Conservation (phyloP, 1,284 basidiomycete species). For the Cerioporus squamosus region DNA sequence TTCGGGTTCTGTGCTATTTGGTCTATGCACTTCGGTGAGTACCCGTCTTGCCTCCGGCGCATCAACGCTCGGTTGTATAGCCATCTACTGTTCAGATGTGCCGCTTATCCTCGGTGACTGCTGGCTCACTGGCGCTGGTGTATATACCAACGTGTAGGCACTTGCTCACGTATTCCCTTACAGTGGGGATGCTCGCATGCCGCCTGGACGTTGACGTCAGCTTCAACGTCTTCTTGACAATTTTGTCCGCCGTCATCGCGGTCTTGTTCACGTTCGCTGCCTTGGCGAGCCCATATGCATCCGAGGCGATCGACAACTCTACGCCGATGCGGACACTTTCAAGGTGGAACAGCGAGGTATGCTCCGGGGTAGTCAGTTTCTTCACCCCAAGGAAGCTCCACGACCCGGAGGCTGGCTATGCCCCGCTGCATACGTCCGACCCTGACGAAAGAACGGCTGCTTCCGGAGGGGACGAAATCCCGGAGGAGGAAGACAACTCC, state of each 20-base stretch:
- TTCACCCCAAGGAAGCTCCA: neutral
- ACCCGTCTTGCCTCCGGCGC: too few relatives aligned
- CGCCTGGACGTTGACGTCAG: constrained; percentile 32
- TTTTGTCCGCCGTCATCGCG: constrained; percentile 36
- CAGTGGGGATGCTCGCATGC: constrained; percentile 39
- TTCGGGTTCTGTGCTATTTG: constrained; percentile 38
- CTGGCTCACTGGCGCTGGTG: too few relatives aligned
- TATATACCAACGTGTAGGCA: too few relatives aligned
- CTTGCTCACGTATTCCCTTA: neutral
- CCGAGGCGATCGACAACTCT: constrained; percentile 28
- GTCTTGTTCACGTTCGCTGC: constrained; percentile 35
- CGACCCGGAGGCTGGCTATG: constrained; percentile 14
- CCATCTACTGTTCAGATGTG: neutral
- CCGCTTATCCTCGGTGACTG: neutral
- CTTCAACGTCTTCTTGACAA: constrained; percentile 31
- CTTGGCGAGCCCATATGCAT: constrained; percentile 29
- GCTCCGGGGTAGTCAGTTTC: constrained; percentile 1
- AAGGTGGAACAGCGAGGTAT: constrained; percentile 9
- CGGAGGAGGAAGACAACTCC: constrained; percentile 2
- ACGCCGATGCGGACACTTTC: constrained; percentile 9
- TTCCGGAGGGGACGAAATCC: neutral
- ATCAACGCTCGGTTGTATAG: neutral
- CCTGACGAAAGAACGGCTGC: neutral
- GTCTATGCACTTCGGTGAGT: constrained; percentile 39
- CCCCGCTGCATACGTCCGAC: constrained; percentile 1